These are phyloP conservation scores for Rhodosporidiobolus sp. DNA, from an alignment of 768 basidiomycete genomes.

Conservation along the genomic window DNA sequence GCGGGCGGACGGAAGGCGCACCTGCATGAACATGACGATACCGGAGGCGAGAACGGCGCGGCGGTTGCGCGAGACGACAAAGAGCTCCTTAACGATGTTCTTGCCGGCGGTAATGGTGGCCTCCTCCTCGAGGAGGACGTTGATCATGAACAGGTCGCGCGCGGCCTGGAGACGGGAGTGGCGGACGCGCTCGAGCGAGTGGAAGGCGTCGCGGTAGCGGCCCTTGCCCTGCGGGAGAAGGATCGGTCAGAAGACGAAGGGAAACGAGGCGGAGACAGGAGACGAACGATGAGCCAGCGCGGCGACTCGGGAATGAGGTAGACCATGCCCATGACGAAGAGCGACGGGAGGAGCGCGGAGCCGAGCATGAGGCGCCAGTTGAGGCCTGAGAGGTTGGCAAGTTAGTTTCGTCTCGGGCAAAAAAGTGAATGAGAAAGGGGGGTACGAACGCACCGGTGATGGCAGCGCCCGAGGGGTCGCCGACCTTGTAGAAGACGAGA, in stretches of 20 bases:
- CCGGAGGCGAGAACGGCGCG: conserved; percentile 61
- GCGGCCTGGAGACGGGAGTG: conserved; percentile 51
- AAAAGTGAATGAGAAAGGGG: too few species aligned
- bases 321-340: conserved; percentile 35
- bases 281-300: conserved; percentile 33
- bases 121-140: conserved; percentile 50
- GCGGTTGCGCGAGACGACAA: conserved; percentile 53
- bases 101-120: conserved; percentile 45
- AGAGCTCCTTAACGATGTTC: conserved; percentile 51
- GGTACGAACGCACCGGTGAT: too few species aligned
- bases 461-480: conserved; percentile 7
- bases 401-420: too few species aligned
- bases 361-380: conserved; percentile 47
- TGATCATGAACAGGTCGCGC: conserved; percentile 52
- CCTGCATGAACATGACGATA: neutral
- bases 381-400: too few species aligned
- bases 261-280: too few species aligned
- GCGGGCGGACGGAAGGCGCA: neutral
- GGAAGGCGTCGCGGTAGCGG: conserved; percentile 47
- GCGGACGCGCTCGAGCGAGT: conserved; percentile 46
- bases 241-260: too few species aligned
- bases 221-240: conserved; percentile 42
- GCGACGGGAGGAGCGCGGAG: neutral
- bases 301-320: conserved; percentile 54
- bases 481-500: conserved; percentile 22